Evolutionary conservation across 2,329 filamentous ascomycete species (phyloP).

Genomic region (Phyllosticta paracitricarpa): DNA sequence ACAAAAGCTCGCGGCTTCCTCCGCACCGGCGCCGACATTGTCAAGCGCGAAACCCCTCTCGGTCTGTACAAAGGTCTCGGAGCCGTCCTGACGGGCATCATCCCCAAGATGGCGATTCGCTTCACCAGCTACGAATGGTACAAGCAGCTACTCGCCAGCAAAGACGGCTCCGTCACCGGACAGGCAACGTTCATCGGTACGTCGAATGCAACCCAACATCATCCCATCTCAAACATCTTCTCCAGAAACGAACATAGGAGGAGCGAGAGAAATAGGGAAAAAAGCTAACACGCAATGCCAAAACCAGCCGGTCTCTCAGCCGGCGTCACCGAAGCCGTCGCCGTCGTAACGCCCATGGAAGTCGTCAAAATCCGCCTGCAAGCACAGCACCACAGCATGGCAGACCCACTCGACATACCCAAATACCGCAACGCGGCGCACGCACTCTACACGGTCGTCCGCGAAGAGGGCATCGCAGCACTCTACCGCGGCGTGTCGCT

Average conservation of each 20-base stretch:
- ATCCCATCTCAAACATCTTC: not conserved
- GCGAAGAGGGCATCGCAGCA: constrained; percentile 79
- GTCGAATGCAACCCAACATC: constrained; percentile 17
- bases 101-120: constrained; percentile 98
- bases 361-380: constrained; percentile 98
- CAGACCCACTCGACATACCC: constrained; percentile 87
- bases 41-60: constrained; percentile 79
- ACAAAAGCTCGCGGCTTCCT: constrained; percentile 78
- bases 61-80: constrained; percentile 98
- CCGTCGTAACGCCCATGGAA: constrained; percentile 97
- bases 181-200: constrained; percentile 61
- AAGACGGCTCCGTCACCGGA: constrained; percentile 55
- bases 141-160: constrained; percentile 68
- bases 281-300: not conserved
- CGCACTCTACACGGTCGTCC: constrained; percentile 74
- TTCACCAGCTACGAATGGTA: constrained; percentile 97
- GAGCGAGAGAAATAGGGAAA: not conserved
- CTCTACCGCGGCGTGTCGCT: constrained; percentile 90
- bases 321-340: constrained; percentile 91
- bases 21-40: constrained; percentile 74
- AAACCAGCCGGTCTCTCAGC: constrained; percentile 69
- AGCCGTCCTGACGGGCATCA: constrained; percentile 88
- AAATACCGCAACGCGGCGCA: constrained; percentile 94
- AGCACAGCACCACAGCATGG: constrained; percentile 96
- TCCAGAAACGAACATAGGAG: not conserved